Base-by-base conservation (phyloP, 1,284 basidiomycete genomes). In the Cronartium quercuum region DNA sequence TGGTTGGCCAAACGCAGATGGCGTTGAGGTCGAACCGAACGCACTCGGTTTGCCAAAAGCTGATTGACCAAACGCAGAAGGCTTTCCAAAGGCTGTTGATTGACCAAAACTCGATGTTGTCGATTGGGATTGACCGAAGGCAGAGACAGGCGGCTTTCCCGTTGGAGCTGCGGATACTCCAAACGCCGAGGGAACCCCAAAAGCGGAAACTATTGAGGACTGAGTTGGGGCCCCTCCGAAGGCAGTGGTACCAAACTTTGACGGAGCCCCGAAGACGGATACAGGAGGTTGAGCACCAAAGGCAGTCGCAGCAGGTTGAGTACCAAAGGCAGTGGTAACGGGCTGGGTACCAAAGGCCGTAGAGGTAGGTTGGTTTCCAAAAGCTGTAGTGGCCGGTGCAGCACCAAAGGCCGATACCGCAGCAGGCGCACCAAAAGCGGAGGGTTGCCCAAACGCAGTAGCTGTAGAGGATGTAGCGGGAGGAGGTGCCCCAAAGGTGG, bases 51-150 rank as follows among this genome's bases (percentile, higher is more conserved):
- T 62, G 21, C 68, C 68, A 24, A 71, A 71, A 9, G 68, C 41
- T 7, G 68, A 63, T 47, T 71, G 68, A 24, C 70, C 70, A 40
- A 73, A 66, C 15, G 70, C 37, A 44, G 70, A 73, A 10, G 70
- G 70, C n/a, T 66, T 44, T 42, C 70, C 70, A 34, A 73, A 73
- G 1, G 70, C 70, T n/a, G 63, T 29, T 29, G 58, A 18, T 37
- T 61, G 58, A 12, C 58, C 58, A 29, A 64, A 64, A 6, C 51
- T 29, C n/a, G 58, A 60, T 18, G 58, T 29, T n/a, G n/a, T n/a
- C 3, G 34, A 13, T 65, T 65, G 63, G 2, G 70, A 29, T 57
- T 73, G 62, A 44, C 70, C 70, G 47, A 73, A 73, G 15, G 63
- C 63, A 35, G 70, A 73, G 47, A 51, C 47, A 5, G 55, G 6